phyloP scores from a whole-genome alignment of 768 basidiomycete species.

The Dentipellis sp. region DNA sequence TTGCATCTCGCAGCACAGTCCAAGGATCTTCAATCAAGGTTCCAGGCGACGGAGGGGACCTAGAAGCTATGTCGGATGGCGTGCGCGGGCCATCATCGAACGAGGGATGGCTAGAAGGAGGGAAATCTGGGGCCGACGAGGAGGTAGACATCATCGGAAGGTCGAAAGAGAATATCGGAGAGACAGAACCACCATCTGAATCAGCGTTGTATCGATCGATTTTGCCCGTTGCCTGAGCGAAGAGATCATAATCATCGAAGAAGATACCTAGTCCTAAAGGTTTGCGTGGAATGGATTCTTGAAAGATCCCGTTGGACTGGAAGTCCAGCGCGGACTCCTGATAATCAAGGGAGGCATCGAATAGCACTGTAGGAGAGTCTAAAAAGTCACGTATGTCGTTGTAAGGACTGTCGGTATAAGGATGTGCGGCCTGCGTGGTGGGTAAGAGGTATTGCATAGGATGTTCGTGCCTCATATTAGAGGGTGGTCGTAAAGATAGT shows the following conservation, averaged over 20 bases:
- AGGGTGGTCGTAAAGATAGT: slow-evolving; percentile 2
- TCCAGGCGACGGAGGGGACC: too few species aligned
- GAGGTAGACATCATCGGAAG: neutral
- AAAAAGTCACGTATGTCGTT: neutral
- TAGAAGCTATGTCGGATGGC: neutral
- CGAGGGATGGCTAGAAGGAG: neutral
- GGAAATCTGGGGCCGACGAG: neutral
- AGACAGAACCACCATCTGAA: neutral
- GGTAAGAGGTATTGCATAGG: neutral
- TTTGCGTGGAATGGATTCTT: neutral
- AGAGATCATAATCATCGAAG: slow-evolving; percentile 2
- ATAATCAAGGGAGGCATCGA: neutral
- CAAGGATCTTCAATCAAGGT: neutral
- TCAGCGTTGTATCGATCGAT: neutral
- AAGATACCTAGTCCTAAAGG: slow-evolving; percentile 11
- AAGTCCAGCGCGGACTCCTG: neutral
- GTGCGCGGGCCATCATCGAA: neutral
- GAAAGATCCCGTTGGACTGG: neutral
- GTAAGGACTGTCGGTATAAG: neutral
- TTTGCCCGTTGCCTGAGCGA: neutral
- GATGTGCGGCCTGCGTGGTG: neutral
- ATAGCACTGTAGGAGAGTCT: neutral
- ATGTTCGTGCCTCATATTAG: neutral
- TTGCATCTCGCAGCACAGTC: too few species aligned
- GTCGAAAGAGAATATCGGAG: neutral